These are phyloP conservation scores for Penicillium sp. DNA, from an alignment of 2,329 filamentous ascomycete species.

Conservation along the genomic window DNA sequence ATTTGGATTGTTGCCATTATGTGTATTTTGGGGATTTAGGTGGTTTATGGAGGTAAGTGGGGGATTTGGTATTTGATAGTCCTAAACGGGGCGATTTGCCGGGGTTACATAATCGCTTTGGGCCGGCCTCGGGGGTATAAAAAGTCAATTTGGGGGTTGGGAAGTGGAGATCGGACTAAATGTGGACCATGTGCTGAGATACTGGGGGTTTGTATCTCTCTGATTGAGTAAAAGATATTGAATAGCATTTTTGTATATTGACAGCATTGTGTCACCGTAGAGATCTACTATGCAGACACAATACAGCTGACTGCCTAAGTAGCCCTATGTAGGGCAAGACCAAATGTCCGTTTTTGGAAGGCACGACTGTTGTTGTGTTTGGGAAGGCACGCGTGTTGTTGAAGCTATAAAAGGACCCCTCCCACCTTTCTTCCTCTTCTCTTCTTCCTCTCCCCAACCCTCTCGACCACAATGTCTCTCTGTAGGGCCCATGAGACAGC, in stretches of 20 bases:
- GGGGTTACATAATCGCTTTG: constrained; percentile 1
- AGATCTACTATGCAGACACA: not conserved
- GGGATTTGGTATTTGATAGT: constrained; percentile 2
- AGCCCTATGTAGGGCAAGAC: not conserved
- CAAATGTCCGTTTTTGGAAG: not conserved
- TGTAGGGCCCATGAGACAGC: too few species aligned
- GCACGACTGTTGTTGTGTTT: not conserved
- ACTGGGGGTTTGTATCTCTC: not conserved
- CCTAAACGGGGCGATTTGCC: not conserved
- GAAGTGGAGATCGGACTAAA: not conserved
- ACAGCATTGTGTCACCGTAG: not conserved
- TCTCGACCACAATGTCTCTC: not conserved
- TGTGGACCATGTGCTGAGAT: not conserved
- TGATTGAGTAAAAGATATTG: too few species aligned
- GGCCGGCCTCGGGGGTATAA: not conserved
- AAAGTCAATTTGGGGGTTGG: not conserved
- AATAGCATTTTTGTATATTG: not conserved
- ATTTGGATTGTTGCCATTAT: constrained; percentile 45
- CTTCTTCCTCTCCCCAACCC: not conserved
- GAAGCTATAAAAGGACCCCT: not conserved
- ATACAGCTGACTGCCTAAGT: not conserved
- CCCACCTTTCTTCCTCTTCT: not conserved
- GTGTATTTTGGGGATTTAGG: not conserved
- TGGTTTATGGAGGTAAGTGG: constrained; percentile 6
- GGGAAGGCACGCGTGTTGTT: not conserved